Conservation (phyloP, 164 flowering plant species). For the Aristolochia contorta region DNA sequence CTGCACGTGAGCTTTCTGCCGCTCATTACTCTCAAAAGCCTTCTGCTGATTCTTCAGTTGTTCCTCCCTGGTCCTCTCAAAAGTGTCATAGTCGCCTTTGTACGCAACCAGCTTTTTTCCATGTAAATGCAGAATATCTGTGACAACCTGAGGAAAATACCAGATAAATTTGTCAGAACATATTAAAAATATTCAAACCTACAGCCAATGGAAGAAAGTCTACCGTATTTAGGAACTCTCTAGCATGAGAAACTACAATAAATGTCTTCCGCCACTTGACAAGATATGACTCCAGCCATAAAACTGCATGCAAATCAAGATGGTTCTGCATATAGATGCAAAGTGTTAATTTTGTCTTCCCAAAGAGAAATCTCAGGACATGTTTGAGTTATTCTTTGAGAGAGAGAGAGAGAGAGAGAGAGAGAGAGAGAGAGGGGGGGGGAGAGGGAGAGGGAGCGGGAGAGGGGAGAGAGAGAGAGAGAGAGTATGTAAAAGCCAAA, state of each 20-base stretch:
- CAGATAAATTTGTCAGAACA: not conserved
- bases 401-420: not conserved
- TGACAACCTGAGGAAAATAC: constrained; percentile 65
- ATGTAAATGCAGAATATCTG: constrained; percentile 91
- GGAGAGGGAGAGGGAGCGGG: not conserved
- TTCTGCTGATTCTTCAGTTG: constrained; percentile 77
- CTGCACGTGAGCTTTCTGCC: constrained; percentile 91
- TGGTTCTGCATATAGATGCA: constrained; percentile 57
- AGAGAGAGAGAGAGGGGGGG: not conserved
- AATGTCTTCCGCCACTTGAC: constrained; percentile 95
- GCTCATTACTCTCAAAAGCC: constrained; percentile 86
- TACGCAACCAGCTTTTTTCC: constrained; percentile 61
- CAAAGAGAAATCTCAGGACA: too few relatives aligned
- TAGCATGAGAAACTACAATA: constrained; percentile 97
- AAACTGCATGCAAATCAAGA: constrained; percentile 98
- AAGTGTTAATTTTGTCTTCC: not conserved
- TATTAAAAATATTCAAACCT: not conserved
- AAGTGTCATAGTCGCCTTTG: constrained; percentile 90
- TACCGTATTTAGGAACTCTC: constrained; percentile 97
- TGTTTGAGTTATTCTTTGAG: too few relatives aligned
- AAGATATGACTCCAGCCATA: constrained; percentile 91
- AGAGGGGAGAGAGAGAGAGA: not conserved
- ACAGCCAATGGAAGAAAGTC: too few relatives aligned
- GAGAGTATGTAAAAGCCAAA: not conserved
- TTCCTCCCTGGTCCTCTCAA: constrained; percentile 88